Evolutionary conservation across 208 protist species (phyloP).

Genomic region (Leishmania guyanensis): DNA sequence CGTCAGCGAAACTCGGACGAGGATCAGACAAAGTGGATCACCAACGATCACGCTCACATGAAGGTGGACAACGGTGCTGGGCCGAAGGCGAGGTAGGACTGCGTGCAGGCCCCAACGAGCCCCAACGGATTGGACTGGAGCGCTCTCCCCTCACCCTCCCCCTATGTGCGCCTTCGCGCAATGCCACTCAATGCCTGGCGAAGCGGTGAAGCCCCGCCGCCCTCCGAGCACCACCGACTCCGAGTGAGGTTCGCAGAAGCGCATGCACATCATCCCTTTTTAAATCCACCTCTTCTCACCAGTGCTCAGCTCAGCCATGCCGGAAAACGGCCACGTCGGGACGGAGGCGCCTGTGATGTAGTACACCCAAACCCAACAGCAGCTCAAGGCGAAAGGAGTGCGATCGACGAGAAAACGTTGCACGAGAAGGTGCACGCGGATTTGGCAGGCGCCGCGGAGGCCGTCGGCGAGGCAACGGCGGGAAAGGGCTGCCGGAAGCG

Average conservation of each 20-base stretch:
- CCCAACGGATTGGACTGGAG: too few relatives aligned
- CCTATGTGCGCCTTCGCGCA: not conserved
- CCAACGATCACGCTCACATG: too few relatives aligned
- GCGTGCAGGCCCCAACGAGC: too few relatives aligned
- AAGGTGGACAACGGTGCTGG: too few relatives aligned
- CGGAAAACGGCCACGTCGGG: not conserved
- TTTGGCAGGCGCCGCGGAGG: not conserved
- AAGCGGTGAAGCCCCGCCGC: too few relatives aligned
- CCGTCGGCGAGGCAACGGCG: not conserved
- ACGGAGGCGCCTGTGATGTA: not conserved
- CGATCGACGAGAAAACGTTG: not conserved
- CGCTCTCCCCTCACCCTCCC: not conserved
- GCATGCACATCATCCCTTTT: not conserved
- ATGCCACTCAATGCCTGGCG: too few relatives aligned
- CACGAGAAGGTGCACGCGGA: not conserved
- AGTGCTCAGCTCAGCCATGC: not conserved
- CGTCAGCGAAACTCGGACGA: too few relatives aligned
- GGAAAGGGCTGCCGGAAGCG: not conserved
- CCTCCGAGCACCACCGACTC: not conserved
- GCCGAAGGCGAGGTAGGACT: too few relatives aligned
- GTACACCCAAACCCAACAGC: not conserved
- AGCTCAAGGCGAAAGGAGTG: not conserved
- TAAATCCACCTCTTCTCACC: not conserved
- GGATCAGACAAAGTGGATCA: too few relatives aligned
- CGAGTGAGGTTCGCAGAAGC: not conserved